phyloP scores from a whole-genome alignment of 2,329 filamentous ascomycete genomes.

The Pseudocercospora fijiensis region DNA sequence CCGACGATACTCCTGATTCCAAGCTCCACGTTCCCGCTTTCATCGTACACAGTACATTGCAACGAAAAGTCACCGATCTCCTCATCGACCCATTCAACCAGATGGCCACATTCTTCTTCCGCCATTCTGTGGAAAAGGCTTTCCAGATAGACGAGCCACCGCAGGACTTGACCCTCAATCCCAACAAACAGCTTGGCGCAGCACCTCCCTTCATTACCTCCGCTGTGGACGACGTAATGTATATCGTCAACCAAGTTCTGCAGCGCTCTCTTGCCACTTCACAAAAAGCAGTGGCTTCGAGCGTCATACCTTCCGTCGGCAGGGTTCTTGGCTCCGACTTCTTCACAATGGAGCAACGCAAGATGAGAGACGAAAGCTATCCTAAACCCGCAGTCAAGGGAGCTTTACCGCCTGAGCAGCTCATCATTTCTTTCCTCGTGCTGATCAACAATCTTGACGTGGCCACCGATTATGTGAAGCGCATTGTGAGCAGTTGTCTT shows the following conservation, averaged over 20 bases:
- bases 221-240: slow-evolving; percentile 98
- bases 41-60: slow-evolving; percentile 73
- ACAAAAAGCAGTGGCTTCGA: slow-evolving; percentile 73
- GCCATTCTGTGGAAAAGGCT: slow-evolving; percentile 92
- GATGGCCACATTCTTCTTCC: slow-evolving; percentile 96
- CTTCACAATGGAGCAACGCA: slow-evolving; percentile 93
- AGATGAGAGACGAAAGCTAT: slow-evolving; percentile 95
- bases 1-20: slow-evolving; percentile 24
- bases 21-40: slow-evolving; percentile 68
- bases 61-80: slow-evolving; percentile 72
- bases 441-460: slow-evolving; percentile 95
- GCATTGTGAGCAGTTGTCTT: slow-evolving; percentile 74
- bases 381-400: slow-evolving; percentile 77
- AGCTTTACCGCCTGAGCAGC: slow-evolving; percentile 80
- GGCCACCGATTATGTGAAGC: slow-evolving; percentile 82
- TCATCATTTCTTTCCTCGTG: slow-evolving; percentile 84
- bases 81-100: slow-evolving; percentile 79
- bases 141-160: slow-evolving; percentile 95
- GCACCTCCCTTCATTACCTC: slow-evolving; percentile 90
- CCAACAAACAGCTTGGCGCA: slow-evolving; percentile 67
- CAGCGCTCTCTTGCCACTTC: slow-evolving; percentile 84
- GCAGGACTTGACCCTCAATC: slow-evolving; percentile 71
- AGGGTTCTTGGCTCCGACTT: slow-evolving; percentile 86
- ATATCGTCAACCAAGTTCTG: slow-evolving; percentile 90
- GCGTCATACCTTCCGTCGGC: slow-evolving; percentile 73